Evolutionary conservation across 805 yeast species (phyloP), one percentile per base, ranked within the genome.

Genomic region (Spathaspora sp.): DNA sequence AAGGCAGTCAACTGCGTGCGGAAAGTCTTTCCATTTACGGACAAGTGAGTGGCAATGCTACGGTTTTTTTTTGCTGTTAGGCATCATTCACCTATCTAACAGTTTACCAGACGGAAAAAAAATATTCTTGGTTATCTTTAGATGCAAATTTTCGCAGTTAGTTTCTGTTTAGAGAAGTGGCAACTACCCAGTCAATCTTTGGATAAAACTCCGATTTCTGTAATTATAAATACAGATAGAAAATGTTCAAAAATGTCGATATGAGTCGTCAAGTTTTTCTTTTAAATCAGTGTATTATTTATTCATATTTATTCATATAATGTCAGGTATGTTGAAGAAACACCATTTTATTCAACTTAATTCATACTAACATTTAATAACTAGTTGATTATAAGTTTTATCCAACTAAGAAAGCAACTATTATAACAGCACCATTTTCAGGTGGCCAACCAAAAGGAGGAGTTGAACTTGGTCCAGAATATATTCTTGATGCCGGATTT

Each of bases 361-460:
- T 28, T 17, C 29, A 26, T 20, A 51, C 28, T 42, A 20, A 32
- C 16, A 42, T 29, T 29, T 26, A n/a, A n/a, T n/a, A n/a, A 32
- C 5, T 47, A 66, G 72, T 74, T 50, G 60, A 70, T 45, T 87
- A 76, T 75, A 81, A 82, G 54, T 83, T 74, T 63, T 79, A 79
- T 61, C 76, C 80, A 47, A 63, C 73, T 47, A 82, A 76, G 60
- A 74, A 80, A 49, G 80, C 84, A 38, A 79, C 90, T n/a, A 73
- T 93, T 49, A 81, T 94, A 54, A 76, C 85, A 17, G 97, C 97
- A 0, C 98, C 98, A 49, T 94, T 93, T 70, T 82, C 91, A 38
- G 98, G 97, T 20, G 99, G 99, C 55, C 99, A 93, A 69, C 92
- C 90, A 42, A 89, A 89, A 64, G 80, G 84, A 20, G 99, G 99